Percentiles rank a stretch among this genome's conserved stretches.
These are phyloP conservation scores for Rhizopus delemar DNA, from an alignment of 371 early-diverging fungal genomes.

Conservation along the genomic window DNA sequence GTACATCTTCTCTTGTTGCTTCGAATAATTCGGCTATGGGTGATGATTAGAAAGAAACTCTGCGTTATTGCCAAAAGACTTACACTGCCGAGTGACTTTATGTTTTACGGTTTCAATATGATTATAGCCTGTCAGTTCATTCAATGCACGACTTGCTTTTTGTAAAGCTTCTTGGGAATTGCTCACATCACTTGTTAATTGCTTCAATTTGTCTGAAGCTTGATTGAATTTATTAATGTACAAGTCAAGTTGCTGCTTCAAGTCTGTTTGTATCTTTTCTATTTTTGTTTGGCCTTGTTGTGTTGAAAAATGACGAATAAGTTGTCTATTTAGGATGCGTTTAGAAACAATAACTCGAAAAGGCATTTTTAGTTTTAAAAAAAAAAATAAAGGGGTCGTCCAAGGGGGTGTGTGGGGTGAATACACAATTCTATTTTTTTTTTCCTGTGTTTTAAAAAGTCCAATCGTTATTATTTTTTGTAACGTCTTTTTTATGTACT, in stretches of 20 bases:
- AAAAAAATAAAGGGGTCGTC: neutral
- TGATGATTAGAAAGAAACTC: neutral
- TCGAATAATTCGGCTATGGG: slow-evolving; percentile 56
- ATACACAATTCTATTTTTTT: too few species aligned
- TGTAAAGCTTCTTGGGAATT: slow-evolving; percentile 53
- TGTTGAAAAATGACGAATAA: neutral
- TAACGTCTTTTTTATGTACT: too few species aligned
- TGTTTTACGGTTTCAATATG: slow-evolving; percentile 74
- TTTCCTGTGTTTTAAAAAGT: too few species aligned
- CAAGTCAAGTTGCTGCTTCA: slow-evolving; percentile 33
- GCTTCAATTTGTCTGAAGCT: slow-evolving; percentile 33
- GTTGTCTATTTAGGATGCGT: neutral
- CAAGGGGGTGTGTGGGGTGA: neutral
- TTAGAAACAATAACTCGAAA: neutral
- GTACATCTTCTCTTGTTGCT: slow-evolving; percentile 57
- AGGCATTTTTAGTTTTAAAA: neutral
- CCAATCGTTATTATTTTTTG: too few species aligned
- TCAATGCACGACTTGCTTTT: slow-evolving; percentile 59
- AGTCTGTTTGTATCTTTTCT: slow-evolving; percentile 29
- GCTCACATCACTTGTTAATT: slow-evolving; percentile 40
- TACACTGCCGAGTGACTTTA: slow-evolving; percentile 71
- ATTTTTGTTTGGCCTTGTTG: slow-evolving; percentile 2
- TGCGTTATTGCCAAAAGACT: neutral
- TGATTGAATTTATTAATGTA: slow-evolving; percentile 30
- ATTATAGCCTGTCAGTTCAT: slow-evolving; percentile 83